These are phyloP conservation scores for Arthrobotrys conoides DNA, from an alignment of 2,329 filamentous ascomycete genomes.

Conservation along the genomic window DNA sequence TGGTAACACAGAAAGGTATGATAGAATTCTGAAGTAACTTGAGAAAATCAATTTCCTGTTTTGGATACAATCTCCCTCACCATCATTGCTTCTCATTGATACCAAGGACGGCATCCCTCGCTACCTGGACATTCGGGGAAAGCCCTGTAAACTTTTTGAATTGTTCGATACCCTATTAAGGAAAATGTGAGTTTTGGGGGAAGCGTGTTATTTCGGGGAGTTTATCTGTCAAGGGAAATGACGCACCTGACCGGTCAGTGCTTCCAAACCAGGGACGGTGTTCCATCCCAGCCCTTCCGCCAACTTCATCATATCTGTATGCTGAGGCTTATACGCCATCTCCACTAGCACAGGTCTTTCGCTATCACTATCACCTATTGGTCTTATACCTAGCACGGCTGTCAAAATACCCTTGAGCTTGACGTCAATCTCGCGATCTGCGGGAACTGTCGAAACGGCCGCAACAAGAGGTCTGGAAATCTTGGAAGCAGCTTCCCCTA, in stretches of 20 bases:
- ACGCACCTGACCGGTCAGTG: slow-evolving; percentile 82
- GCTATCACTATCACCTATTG: slow-evolving; percentile 67
- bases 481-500: slow-evolving; percentile 69
- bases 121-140: slow-evolving; percentile 36
- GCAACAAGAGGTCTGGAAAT: slow-evolving; percentile 72
- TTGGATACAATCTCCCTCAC: not conserved
- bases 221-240: slow-evolving; percentile 17
- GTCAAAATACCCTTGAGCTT: slow-evolving; percentile 77
- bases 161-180: slow-evolving; percentile 57
- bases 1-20: slow-evolving; percentile 29
- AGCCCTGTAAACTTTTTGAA: slow-evolving; percentile 60
- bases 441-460: slow-evolving; percentile 87
- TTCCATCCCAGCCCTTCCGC: slow-evolving; percentile 83
- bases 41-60: slow-evolving; percentile 43
- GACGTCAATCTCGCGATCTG: slow-evolving; percentile 84
- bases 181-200: no score
- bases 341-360: slow-evolving; percentile 78
- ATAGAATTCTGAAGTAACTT: slow-evolving; percentile 56
- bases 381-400: slow-evolving; percentile 69
- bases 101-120: slow-evolving; percentile 57
- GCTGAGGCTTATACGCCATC: slow-evolving; percentile 93
- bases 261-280: slow-evolving; percentile 88
- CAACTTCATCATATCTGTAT: slow-evolving; percentile 87
- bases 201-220: no score
- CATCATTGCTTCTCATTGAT: slow-evolving; percentile 31